Evolutionary conservation across 2,329 filamentous ascomycete species (phyloP).

Genomic region (Chaetomiaceae sp.): DNA sequence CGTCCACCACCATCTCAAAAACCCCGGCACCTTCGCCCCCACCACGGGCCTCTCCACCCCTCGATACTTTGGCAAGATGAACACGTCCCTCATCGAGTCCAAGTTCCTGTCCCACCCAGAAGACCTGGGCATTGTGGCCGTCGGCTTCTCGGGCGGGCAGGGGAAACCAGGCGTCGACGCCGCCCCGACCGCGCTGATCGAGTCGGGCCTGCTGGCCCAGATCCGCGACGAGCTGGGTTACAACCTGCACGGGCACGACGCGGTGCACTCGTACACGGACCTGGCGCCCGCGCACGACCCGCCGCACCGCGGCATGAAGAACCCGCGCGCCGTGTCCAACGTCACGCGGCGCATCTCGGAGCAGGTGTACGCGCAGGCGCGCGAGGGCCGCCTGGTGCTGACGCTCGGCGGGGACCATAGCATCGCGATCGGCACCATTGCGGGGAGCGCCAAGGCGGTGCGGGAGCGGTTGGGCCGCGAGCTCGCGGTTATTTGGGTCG

Average conservation of each 20-base stretch:
- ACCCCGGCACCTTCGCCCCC: not conserved
- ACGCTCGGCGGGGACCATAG: constrained; percentile 95
- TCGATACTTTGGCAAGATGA: constrained; percentile 37
- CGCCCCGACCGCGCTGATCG: constrained; percentile 82
- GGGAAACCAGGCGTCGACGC: constrained; percentile 89
- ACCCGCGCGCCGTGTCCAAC: constrained; percentile 77
- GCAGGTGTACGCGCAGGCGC: constrained; percentile 84
- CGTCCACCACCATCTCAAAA: constrained; percentile 6
- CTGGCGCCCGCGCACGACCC: constrained; percentile 69
- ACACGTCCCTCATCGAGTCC: constrained; percentile 51
- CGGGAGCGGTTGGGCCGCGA: constrained; percentile 77
- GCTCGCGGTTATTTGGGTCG: constrained; percentile 96
- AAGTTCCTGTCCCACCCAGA: constrained; percentile 77
- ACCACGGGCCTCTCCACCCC: constrained; percentile 12
- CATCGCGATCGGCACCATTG: constrained; percentile 91
- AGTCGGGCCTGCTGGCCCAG: constrained; percentile 79
- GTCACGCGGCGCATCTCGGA: constrained; percentile 75
- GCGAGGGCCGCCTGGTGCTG: constrained; percentile 77
- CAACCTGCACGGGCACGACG: constrained; percentile 76
- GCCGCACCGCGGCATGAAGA: constrained; percentile 89
- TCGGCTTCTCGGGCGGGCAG: constrained; percentile 96
- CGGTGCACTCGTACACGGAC: constrained; percentile 77
- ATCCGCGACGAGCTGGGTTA: constrained; percentile 83
- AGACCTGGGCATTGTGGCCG: constrained; percentile 86
- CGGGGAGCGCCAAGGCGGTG: constrained; percentile 79